phyloP scores from a whole-genome alignment of 108 stramenopile genomes.

The Asterionellopsis glacialis region DNA sequence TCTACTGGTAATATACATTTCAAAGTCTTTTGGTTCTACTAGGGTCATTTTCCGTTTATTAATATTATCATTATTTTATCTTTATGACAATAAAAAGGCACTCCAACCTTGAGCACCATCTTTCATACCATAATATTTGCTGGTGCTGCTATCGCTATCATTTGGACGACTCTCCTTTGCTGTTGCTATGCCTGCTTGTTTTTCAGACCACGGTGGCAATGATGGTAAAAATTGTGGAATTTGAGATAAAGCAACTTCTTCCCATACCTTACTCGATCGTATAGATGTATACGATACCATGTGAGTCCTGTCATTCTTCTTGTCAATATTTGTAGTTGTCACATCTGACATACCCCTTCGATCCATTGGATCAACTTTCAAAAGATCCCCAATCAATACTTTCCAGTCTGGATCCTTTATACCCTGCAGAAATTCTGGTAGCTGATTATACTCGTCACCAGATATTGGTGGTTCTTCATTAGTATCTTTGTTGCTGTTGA shows the following conservation, averaged over 20 bases:
- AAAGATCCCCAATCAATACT: not conserved
- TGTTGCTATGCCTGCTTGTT: not conserved
- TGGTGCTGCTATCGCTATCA: not conserved
- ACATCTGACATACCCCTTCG: slow-evolving; percentile 2
- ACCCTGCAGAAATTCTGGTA: no score
- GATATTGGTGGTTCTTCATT: not conserved
- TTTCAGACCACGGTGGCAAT: not conserved
- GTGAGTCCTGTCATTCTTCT: no score
- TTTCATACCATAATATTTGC: not conserved
- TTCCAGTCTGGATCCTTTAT: not conserved
- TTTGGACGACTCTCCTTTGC: not conserved
- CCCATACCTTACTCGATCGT: not conserved
- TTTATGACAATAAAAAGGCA: slow-evolving; percentile 9
- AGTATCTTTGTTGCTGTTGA: slow-evolving; percentile 4
- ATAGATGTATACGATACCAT: not conserved
- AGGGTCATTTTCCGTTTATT: no score
- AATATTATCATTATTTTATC: no score
- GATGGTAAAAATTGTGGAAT: not conserved
- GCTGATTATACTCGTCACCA: no score
- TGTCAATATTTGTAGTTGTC: no score
- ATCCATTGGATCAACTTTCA: slow-evolving; percentile 7
- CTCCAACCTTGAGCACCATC: slow-evolving; percentile 16
- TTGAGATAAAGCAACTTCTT: not conserved
- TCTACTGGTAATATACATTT: no score
- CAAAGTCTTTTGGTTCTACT: no score